Evolutionary conservation across 805 yeast species (phyloP).

Genomic region (Wickerhamiella azyma): DNA sequence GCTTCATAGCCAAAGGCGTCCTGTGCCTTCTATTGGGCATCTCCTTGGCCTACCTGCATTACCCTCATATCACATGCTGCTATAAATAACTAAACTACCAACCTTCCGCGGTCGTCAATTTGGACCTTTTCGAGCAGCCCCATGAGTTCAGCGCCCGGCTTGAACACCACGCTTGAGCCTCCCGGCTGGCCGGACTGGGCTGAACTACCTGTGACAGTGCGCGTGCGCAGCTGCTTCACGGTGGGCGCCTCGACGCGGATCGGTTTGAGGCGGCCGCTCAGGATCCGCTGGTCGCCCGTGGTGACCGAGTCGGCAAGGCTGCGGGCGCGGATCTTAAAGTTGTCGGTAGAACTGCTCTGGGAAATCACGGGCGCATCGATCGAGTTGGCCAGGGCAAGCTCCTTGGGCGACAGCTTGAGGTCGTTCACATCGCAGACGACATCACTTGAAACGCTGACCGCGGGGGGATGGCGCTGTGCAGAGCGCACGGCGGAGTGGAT

Average conservation of each 20-base stretch:
- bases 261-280: background rate
- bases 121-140: constrained; percentile 2
- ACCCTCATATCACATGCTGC: too few species aligned
- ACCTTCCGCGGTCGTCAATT: constrained; percentile 6
- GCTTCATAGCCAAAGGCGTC: too few species aligned
- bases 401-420: constrained; percentile 10
- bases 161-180: background rate
- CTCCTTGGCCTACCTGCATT: too few species aligned
- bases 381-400: constrained; percentile 7
- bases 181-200: background rate
- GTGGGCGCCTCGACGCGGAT: constrained; percentile 8
- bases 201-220: background rate
- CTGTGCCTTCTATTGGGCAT: too few species aligned
- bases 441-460: background rate
- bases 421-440: background rate
- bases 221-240: constrained; percentile 5
- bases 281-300: constrained; percentile 10
- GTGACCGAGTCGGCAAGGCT: constrained; percentile 7
- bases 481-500: constrained; percentile 10
- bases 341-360: constrained; percentile 9
- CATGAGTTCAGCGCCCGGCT: constrained; percentile 1
- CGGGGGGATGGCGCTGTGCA: constrained; percentile 7
- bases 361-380: constrained; percentile 12
- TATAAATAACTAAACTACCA: constrained; percentile 5
- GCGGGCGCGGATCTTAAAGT: constrained; percentile 9